Base-by-base conservation (phyloP, 257 asterid genomes). In the Dorcoceras hygrometricum region DNA sequence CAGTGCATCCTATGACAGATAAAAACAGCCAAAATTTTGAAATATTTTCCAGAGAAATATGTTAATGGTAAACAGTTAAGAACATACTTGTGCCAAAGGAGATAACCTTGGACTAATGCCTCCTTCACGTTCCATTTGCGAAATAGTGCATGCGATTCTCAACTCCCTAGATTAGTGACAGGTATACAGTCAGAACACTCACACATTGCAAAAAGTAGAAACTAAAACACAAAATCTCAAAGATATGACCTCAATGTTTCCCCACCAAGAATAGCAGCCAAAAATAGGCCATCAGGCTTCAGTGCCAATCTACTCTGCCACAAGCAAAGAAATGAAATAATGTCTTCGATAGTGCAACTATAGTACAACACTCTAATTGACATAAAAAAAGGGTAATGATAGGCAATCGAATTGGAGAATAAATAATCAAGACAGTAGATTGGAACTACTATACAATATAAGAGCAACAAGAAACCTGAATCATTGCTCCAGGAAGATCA, bases 401-500 rank as follows among this genome's bases (percentile, higher is more conserved):
- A n/a, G 56, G 43, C 22, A 51, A 66, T 26, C 43, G 66, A 53
- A 26, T 24, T 36, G 34, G 34, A 18, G 73, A 57, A 16, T 48
- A 6, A 1, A 46, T 23, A 63, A 60, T 14, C 59, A 62, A 65
- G 50, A 59, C 19, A 46, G 20, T 8, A 16, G 16, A 48, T n/a
- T 50, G 23, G 11, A 70, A 59, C 74, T 24, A 20, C 11, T 55
- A 56, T 22, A 59, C n/a, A 39, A 65, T 34, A 71, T 50, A 63
- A 8, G 62, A 59, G 28, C 16, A 75, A 70, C 59, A 67, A 74
- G 61, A 62, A 62, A 93, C 99, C 97, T 93, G 97, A 78, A 90
- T 93, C 99, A 93, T 88, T 71, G 97, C 95, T 71, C 99, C 99
- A 70, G 95, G 97, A 69, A 93, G 97, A 73, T 93, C 99, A 80